Evolutionary conservation across 2,329 filamentous ascomycete species (phyloP).

Genomic region (Colletotrichum limetticola): DNA sequence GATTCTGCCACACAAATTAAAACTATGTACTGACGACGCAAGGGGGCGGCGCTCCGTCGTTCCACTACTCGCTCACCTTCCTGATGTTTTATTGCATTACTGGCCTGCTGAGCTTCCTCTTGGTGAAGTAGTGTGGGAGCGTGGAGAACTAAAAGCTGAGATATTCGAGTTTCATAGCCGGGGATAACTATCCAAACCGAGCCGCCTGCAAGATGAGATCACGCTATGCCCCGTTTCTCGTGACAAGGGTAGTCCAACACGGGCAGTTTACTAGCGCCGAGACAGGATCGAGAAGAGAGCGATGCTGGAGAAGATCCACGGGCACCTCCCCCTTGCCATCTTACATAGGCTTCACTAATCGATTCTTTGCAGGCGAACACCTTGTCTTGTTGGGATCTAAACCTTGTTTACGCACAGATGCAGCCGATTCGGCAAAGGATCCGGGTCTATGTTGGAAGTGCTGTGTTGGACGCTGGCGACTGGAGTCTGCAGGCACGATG

Average conservation of each 20-base stretch:
- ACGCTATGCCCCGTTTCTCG: background rate
- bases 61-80: background rate
- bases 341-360: background rate
- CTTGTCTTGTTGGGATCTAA: background rate
- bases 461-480: too few species aligned
- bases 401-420: background rate
- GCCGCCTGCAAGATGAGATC: background rate
- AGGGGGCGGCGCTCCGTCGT: background rate
- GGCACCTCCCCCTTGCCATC: background rate
- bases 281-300: background rate
- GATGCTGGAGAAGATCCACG: background rate
- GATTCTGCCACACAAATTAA: background rate
- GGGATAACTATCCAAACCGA: background rate
- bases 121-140: too few species aligned
- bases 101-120: background rate
- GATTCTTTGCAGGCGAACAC: background rate
- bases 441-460: background rate
- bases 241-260: background rate
- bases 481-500: background rate
- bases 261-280: background rate
- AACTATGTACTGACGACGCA: background rate
- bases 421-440: background rate
- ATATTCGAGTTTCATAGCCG: background rate
- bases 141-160: background rate
- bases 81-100: background rate